phyloP scores from a whole-genome alignment of 441 rosid genomes.

The Aleurites moluccanus region DNA sequence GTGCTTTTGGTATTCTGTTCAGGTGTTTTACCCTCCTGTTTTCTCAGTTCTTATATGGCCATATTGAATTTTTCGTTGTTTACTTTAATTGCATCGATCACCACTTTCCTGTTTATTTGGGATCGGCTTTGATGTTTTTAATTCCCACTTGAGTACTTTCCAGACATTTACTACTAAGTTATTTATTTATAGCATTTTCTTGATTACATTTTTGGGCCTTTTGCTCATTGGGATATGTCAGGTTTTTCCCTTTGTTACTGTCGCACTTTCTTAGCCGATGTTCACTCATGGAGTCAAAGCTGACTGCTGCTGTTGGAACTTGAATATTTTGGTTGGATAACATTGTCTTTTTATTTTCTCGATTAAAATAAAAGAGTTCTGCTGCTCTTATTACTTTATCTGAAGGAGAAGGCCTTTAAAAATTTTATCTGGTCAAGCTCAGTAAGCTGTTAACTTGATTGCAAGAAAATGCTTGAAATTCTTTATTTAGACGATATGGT shows the following conservation, averaged over 20 bases:
- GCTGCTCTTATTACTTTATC: no score
- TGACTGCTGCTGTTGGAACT: background rate
- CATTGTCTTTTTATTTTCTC: background rate
- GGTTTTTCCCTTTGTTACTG: background rate
- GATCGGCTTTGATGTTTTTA: background rate
- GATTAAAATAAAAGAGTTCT: background rate
- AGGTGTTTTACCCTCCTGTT: background rate
- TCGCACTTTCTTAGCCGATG: background rate
- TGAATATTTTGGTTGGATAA: background rate
- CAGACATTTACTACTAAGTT: no score
- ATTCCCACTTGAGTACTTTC: background rate
- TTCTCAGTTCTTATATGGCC: background rate
- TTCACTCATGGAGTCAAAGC: background rate
- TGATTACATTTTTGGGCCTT: background rate
- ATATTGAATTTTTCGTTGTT: background rate
- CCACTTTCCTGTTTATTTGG: no score
- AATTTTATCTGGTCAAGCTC: background rate
- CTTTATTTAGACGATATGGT: background rate
- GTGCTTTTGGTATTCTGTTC: no score
- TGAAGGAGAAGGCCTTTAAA: no score
- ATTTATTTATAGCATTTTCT: background rate
- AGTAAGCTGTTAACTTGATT: slow-evolving; percentile 3
- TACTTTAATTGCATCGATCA: no score
- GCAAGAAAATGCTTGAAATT: background rate
- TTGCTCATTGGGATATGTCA: background rate